Conservation (phyloP, 352 stramenopile species). For the Elongisporangium anandrum region DNA sequence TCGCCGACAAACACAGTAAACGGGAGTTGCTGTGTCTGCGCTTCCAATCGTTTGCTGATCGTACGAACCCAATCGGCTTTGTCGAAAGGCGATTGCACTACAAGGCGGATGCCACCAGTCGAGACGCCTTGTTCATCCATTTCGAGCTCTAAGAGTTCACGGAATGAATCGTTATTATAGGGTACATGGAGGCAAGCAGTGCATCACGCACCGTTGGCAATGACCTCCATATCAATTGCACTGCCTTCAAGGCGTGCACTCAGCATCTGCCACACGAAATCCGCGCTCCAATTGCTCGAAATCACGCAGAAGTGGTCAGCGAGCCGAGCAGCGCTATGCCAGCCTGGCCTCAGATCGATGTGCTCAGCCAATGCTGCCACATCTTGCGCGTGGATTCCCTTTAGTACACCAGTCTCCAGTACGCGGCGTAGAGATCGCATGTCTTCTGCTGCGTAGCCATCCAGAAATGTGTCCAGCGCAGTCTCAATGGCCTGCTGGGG, state of each 20-base stretch:
- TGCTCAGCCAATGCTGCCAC: constrained; percentile 4
- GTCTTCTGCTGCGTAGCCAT: constrained; percentile 37
- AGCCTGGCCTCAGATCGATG: constrained; percentile 27
- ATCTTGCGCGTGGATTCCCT: constrained; percentile 22
- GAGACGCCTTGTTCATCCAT: constrained; percentile 29
- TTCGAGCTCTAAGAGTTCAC: constrained; percentile 32
- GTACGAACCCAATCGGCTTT: constrained; percentile 36
- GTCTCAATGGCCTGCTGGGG: constrained; percentile 8
- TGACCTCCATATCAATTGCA: constrained; percentile 13
- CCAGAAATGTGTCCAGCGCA: constrained; percentile 35
- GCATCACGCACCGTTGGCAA: constrained; percentile 46
- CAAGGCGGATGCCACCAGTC: constrained; percentile 47
- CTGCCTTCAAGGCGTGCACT: background rate
- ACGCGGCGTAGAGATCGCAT: constrained; percentile 48
- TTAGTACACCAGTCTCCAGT: constrained; percentile 17
- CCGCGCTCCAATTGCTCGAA: constrained; percentile 61
- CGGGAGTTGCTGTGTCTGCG: background rate
- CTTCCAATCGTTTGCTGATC: constrained; percentile 2
- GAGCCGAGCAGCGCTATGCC: constrained; percentile 20
- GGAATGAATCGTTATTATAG: background rate
- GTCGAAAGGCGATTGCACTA: constrained; percentile 50
- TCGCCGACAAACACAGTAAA: constrained; percentile 61
- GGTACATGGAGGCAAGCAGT: background rate
- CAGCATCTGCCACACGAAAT: constrained; percentile 36
- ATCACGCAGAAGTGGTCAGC: constrained; percentile 30